These are phyloP conservation scores for Colletotrichum tamarilloi DNA, from an alignment of 2,329 filamentous ascomycete genomes.

Conservation along the genomic window DNA sequence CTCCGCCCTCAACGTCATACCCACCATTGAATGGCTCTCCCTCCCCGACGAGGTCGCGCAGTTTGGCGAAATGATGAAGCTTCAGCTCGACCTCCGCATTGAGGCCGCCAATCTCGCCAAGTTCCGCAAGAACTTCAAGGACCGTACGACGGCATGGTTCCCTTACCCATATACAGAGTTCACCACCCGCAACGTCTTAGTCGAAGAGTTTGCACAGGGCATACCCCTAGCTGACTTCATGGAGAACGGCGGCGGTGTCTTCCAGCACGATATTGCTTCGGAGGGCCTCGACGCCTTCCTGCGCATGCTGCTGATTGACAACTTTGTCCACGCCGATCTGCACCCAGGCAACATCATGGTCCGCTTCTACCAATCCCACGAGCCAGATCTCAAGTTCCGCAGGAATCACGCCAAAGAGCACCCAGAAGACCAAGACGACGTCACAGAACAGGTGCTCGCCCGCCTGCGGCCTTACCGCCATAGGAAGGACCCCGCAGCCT, in stretches of 20 bases:
- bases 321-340: conserved; percentile 96
- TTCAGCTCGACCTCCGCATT: conserved; percentile 96
- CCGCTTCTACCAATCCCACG: conserved; percentile 89
- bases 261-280: conserved; percentile 93
- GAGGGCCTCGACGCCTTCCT: conserved; percentile 96
- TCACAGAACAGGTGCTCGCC: conserved; percentile 87
- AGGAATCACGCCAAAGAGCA: conserved; percentile 43
- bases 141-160: conserved; percentile 94
- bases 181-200: conserved; percentile 89
- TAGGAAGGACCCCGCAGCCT: conserved; percentile 72
- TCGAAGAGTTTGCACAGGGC: conserved; percentile 96
- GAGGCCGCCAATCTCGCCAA: conserved; percentile 90
- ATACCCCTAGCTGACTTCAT: conserved; percentile 92
- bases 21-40: conserved; percentile 97
- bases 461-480: conserved; percentile 79
- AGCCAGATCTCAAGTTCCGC: conserved; percentile 68
- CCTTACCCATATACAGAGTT: conserved; percentile 94
- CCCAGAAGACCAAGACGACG: conserved; percentile 70
- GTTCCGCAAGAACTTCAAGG: conserved; percentile 91
- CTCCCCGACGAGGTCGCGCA: conserved; percentile 93
- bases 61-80: conserved; percentile 98
- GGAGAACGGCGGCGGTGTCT: conserved; percentile 90
- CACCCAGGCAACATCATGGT: conserved; percentile 99
- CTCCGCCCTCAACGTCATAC: conserved; percentile 82
- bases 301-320: conserved; percentile 96